A percentile compares a stretch with the other conserved stretches of the same genome.
Evolutionary conservation across 176 grass and related monocot genomes (phyloP).

Genomic region (Raddia distichophylla): DNA sequence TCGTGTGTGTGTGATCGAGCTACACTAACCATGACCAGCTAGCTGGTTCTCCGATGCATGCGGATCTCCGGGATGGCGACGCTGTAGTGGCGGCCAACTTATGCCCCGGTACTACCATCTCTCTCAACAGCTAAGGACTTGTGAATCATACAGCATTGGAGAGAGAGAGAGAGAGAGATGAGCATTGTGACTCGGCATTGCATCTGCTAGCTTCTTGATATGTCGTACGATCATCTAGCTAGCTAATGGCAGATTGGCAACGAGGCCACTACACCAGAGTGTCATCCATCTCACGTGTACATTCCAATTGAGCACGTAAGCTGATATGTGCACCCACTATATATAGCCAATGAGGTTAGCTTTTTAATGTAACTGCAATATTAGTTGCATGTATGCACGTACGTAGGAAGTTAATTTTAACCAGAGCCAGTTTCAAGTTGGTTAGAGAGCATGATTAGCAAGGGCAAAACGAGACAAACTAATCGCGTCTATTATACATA

Average conservation of each 20-base stretch:
- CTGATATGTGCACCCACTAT: no score
- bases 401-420: no score
- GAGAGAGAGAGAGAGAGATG: neutral
- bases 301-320: no score
- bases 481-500: neutral
- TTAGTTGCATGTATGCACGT: neutral
- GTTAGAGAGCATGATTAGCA: neutral
- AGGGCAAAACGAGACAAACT: neutral
- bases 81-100: constrained; percentile 34
- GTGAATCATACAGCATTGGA: constrained; percentile 1
- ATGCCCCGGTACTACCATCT: neutral
- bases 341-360: neutral
- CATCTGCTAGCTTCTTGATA: neutral
- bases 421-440: neutral
- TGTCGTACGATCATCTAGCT: neutral
- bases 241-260: no score
- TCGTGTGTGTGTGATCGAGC: neutral
- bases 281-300: neutral
- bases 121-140: constrained; percentile 30
- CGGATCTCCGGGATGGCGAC: constrained; percentile 36
- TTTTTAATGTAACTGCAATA: neutral
- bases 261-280: neutral
- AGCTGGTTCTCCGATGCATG: constrained; percentile 23
- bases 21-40: neutral
- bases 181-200: constrained; percentile 9